Evolutionary conservation across 139 green algal genomes (phyloP), one percentile per base, ranked within the genome.

Genomic region (Marvania coccoides): DNA sequence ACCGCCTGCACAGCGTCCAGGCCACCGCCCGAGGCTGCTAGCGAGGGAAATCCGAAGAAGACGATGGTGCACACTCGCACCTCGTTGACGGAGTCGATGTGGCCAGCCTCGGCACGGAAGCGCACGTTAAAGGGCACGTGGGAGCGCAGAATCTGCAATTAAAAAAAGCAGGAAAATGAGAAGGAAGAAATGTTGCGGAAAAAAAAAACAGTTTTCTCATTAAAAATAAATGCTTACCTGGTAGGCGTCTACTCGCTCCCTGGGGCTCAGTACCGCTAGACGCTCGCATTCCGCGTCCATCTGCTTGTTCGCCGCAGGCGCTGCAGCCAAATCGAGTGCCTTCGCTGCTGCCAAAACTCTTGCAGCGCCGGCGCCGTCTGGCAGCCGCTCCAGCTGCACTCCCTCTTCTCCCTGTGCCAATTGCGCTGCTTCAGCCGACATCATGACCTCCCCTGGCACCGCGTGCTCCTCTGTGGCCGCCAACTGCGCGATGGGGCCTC

Each of bases 1-100:
- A 69, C 70, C 7, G 59, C 68, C 63, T 94, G 87, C 51, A 94
- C 82, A 5, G 61, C 70, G 0, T 60, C 63, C 29, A 88, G 30
- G 19, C 30, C 37, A 13, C 67, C 30, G 0, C 42, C 37, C 0
- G 53, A n/a, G 3, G 47, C 70, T 9, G 38, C 65, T 26, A 95
- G 74, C 12, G 56, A 81, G 4, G 88, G 88, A 56, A 95, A 92
- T n/a, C 88, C 88, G n/a, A 95, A 62, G 72, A 95, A 95, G 6
- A 95, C 74, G n/a, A 83, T 74, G 1, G 87, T 91, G 37, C 85
- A 77, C 4, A 79, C 66, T 6, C 88, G 72, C 67, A 92, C 80
- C 77, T 95, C 88, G 55, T 86, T 91, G 23, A 92, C 80, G 55
- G 85, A 92, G 56, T 90, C 84, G 12, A 81, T 55, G 60, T 92